Evolutionary conservation across 805 yeast species (phyloP).

Genomic region (Candida qinlingensis): DNA sequence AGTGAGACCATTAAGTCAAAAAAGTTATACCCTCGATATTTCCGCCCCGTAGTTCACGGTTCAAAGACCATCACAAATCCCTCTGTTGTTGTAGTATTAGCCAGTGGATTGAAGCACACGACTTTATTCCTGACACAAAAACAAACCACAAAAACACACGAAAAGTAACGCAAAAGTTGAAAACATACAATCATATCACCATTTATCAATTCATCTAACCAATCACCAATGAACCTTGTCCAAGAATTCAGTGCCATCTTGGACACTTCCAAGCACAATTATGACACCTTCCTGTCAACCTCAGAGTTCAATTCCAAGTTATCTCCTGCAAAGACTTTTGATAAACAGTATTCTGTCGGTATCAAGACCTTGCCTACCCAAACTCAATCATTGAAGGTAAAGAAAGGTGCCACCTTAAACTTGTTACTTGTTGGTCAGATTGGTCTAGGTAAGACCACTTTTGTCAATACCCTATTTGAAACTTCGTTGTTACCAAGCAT

Average conservation of each 20-base stretch:
- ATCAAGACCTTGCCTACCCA: conserved; percentile 26
- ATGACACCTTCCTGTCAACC: neutral
- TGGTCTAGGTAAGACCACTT: conserved; percentile 78
- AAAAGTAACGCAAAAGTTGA: neutral
- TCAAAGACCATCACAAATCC: no score
- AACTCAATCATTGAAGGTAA: conserved; percentile 28
- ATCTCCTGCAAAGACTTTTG: neutral
- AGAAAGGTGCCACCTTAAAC: conserved; percentile 70
- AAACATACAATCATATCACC: neutral
- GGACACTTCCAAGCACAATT: neutral
- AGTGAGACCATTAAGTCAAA: no score
- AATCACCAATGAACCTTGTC: neutral
- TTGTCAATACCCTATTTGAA: conserved; percentile 75
- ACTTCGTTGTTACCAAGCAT: conserved; percentile 35
- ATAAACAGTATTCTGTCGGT: conserved; percentile 19
- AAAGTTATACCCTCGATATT: no score
- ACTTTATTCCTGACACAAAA: no score
- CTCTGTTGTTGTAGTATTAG: no score
- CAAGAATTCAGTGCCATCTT: neutral
- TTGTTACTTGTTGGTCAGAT: conserved; percentile 82
- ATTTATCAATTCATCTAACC: no score
- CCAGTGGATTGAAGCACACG: no score
- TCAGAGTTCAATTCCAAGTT: neutral
- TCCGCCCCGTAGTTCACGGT: no score
- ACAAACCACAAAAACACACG: no score